These are phyloP conservation scores for Suhomyces kilbournensis DNA, from an alignment of 805 yeast species.

Conservation along the genomic window DNA sequence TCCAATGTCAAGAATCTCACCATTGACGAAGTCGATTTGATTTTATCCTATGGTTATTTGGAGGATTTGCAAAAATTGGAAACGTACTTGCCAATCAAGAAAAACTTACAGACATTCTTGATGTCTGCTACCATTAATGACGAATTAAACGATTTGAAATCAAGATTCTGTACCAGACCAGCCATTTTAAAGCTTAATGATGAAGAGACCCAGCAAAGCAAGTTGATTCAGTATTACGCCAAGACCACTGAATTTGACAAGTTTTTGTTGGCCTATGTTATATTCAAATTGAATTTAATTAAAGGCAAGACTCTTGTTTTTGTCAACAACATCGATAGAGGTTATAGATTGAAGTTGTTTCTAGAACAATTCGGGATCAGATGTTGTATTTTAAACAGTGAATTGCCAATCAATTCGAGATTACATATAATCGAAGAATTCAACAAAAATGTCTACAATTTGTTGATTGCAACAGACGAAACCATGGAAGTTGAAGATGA, in stretches of 20 bases:
- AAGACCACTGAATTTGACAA: conserved; percentile 88
- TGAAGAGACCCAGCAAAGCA: conserved; percentile 52
- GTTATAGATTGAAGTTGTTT: conserved; percentile 85
- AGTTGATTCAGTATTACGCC: conserved; percentile 81
- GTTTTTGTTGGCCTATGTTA: conserved; percentile 84
- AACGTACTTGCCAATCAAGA: conserved; percentile 63
- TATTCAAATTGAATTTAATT: conserved; percentile 81
- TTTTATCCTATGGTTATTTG: conserved; percentile 84
- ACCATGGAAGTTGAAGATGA: conserved; percentile 47
- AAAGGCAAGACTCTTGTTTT: conserved; percentile 89
- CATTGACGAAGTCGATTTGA: conserved; percentile 92
- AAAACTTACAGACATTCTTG: conserved; percentile 78
- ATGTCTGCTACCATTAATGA: conserved; percentile 96
- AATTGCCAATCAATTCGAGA: conserved; percentile 88
- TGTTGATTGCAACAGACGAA: conserved; percentile 95
- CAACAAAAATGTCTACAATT: conserved; percentile 81
- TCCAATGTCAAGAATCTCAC: conserved; percentile 65
- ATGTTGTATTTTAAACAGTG: conserved; percentile 85
- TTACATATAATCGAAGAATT: conserved; percentile 94
- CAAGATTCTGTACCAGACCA: conserved; percentile 75
- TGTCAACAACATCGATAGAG: conserved; percentile 93
- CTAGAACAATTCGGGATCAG: conserved; percentile 92
- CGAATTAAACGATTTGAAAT: conserved; percentile 74
- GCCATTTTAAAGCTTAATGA: conserved; percentile 80
- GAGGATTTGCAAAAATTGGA: conserved; percentile 75